A percentile compares a stretch with the other conserved stretches of the same genome.
Evolutionary conservation across 2,329 filamentous ascomycete species (phyloP).

Genomic region (Bisporella sp.): DNA sequence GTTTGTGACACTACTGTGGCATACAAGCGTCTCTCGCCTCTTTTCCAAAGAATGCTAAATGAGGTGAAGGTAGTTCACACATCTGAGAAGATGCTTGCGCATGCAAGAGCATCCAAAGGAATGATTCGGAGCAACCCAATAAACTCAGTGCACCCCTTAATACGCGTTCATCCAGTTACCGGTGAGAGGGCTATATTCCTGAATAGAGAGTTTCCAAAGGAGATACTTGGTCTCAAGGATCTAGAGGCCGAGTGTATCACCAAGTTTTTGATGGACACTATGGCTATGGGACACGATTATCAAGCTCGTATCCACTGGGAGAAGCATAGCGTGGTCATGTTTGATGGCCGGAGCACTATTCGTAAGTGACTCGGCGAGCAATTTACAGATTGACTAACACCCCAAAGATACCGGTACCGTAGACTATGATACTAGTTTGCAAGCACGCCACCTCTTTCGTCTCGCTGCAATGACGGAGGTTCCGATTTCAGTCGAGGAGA

Average conservation of each 20-base stretch:
- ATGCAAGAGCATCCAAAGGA: slow-evolving; percentile 46
- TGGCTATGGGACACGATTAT: slow-evolving; percentile 60
- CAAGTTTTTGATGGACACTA: slow-evolving; percentile 59
- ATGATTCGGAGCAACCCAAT: slow-evolving; percentile 56
- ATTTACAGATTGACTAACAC: background rate
- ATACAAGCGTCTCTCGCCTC: slow-evolving; percentile 38
- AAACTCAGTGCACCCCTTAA: slow-evolving; percentile 59
- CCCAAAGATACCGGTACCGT: slow-evolving; percentile 41
- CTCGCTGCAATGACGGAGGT: slow-evolving; percentile 41
- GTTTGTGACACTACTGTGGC: slow-evolving; percentile 65
- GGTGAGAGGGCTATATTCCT: slow-evolving; percentile 69
- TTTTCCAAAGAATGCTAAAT: slow-evolving; percentile 36
- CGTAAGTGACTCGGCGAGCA: slow-evolving; percentile 28
- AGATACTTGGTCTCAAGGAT: slow-evolving; percentile 61
- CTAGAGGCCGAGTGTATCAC: slow-evolving; percentile 62
- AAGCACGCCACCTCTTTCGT: slow-evolving; percentile 43
- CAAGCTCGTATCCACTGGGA: slow-evolving; percentile 64
- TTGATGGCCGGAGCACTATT: slow-evolving; percentile 39
- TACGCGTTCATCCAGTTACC: slow-evolving; percentile 64
- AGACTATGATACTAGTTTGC: slow-evolving; percentile 39
- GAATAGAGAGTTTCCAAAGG: slow-evolving; percentile 59
- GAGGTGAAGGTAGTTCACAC: slow-evolving; percentile 58
- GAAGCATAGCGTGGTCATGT: slow-evolving; percentile 42
- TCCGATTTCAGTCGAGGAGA: slow-evolving; percentile 35
- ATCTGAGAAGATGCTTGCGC: slow-evolving; percentile 48